Evolutionary conservation across 1,284 basidiomycete genomes (phyloP).

Genomic region (Retiboletus flavoniger): DNA sequence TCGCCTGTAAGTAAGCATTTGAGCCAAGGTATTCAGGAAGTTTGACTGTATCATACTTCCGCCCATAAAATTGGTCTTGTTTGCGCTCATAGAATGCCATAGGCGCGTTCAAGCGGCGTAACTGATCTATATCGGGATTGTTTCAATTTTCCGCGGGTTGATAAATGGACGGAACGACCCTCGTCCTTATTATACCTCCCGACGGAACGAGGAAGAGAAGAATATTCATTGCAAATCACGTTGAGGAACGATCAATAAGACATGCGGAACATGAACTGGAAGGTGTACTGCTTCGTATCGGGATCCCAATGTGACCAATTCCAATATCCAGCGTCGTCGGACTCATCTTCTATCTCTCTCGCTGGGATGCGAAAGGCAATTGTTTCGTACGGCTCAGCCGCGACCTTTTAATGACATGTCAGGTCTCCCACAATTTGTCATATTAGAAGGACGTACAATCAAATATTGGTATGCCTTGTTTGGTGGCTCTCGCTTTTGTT

Average conservation of each 20-base stretch:
- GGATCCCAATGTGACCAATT: slow-evolving; percentile 98
- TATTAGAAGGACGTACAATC: slow-evolving; percentile 64
- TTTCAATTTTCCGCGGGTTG: neutral
- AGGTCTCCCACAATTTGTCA: slow-evolving; percentile 6
- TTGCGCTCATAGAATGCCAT: neutral
- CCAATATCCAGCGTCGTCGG: slow-evolving; percentile 86
- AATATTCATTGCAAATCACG: slow-evolving; percentile 23
- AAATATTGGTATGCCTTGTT: slow-evolving; percentile 97
- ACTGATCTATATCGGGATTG: slow-evolving; percentile 7
- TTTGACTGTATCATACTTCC: neutral
- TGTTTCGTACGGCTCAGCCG: slow-evolving; percentile 98
- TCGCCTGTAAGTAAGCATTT: neutral
- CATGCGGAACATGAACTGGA: slow-evolving; percentile 90
- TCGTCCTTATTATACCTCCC: neutral
- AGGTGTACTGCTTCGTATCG: slow-evolving; percentile 94
- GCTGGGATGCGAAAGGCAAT: slow-evolving; percentile 98
- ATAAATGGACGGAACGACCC: neutral
- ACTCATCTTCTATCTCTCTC: slow-evolving; percentile 94
- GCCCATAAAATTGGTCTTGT: neutral
- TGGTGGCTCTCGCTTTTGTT: slow-evolving; percentile 93
- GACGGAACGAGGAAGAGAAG: slow-evolving; percentile 10
- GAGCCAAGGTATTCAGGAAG: neutral
- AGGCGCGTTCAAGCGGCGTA: slow-evolving; percentile 11
- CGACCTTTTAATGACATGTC: slow-evolving; percentile 60
- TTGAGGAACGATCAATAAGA: slow-evolving; percentile 28